These are phyloP conservation scores for Ramichloridium luteum DNA, from an alignment of 2,329 filamentous ascomycete genomes.

Conservation along the genomic window DNA sequence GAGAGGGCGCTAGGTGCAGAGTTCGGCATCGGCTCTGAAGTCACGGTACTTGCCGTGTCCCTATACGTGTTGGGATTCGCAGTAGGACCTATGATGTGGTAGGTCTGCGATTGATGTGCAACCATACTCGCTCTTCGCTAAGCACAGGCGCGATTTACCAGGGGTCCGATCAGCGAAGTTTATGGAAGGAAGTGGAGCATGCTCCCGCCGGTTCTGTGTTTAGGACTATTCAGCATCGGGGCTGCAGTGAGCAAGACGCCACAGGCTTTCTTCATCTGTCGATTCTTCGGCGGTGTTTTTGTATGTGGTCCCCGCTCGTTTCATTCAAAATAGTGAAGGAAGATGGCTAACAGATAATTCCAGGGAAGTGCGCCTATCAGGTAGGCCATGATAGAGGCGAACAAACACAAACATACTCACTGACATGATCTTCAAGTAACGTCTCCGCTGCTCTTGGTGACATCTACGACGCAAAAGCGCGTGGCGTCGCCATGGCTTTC, in stretches of 20 bases:
- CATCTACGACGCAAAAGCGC: slow-evolving; percentile 27
- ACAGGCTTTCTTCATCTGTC: slow-evolving; percentile 27
- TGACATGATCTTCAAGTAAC: slow-evolving; percentile 21
- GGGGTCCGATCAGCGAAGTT: slow-evolving; percentile 32
- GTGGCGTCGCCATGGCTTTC: slow-evolving; percentile 29
- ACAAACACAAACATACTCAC: too few species aligned
- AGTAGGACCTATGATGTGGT: slow-evolving; percentile 22
- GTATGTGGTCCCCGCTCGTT: slow-evolving; percentile 32
- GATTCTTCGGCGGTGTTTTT: slow-evolving; percentile 36
- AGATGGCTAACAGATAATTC: background rate
- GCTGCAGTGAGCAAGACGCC: slow-evolving; percentile 30
- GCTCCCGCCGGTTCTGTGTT: slow-evolving; percentile 31
- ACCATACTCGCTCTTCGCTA: slow-evolving; percentile 4
- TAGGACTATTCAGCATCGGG: slow-evolving; percentile 37
- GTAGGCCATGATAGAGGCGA: too few species aligned
- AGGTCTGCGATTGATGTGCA: background rate
- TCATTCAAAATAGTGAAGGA: too few species aligned
- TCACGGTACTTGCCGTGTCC: slow-evolving; percentile 34
- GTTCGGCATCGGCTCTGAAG: slow-evolving; percentile 31
- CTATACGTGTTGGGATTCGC: slow-evolving; percentile 37
- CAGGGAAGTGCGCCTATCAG: background rate
- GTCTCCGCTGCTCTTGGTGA: slow-evolving; percentile 34
- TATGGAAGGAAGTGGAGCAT: slow-evolving; percentile 36
- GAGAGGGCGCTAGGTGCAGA: slow-evolving; percentile 32
- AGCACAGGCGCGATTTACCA: slow-evolving; percentile 1